A percentile compares a stretch with the other conserved stretches of the same genome.
phyloP scores from a whole-genome alignment of 2,329 filamentous ascomycete genomes.

The Annulohypoxylon truncatum region DNA sequence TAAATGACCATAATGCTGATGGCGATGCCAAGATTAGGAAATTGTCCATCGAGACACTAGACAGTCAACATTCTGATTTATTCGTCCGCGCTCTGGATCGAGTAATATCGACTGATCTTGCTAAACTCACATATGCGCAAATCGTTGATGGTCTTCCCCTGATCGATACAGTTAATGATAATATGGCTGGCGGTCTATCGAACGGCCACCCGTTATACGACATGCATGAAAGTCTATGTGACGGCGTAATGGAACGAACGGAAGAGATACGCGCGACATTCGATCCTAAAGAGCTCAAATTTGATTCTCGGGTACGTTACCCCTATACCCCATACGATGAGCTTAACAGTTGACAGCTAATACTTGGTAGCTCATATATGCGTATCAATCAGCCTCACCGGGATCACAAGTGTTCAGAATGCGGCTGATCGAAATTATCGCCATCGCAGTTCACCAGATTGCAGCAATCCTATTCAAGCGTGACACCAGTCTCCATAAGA shows the following conservation, averaged over 20 bases:
- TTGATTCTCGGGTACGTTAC: constrained; percentile 3
- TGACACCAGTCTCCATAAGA: constrained; percentile 28
- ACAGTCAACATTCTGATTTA: constrained; percentile 2
- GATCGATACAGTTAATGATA: constrained; percentile 17
- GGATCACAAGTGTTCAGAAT: constrained; percentile 34
- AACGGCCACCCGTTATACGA: constrained; percentile 13
- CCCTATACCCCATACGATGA: not conserved
- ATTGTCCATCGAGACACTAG: not conserved
- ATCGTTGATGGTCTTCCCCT: constrained; percentile 40
- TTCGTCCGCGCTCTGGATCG: constrained; percentile 2
- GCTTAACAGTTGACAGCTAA: not conserved
- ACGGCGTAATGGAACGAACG: constrained; percentile 1
- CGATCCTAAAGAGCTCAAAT: not conserved
- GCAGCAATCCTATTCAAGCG: constrained; percentile 31
- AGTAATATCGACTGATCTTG: constrained; percentile 25
- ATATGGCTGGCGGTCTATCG: not conserved
- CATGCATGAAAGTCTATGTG: constrained; percentile 9
- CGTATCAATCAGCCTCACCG: constrained; percentile 23
- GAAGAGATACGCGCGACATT: not conserved
- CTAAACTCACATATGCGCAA: constrained; percentile 36
- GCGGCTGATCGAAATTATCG: constrained; percentile 38
- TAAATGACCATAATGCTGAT: not conserved
- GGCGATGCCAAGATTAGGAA: not conserved
- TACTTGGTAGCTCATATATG: constrained; percentile 13
- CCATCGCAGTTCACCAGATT: constrained; percentile 40